These are phyloP conservation scores for Arachnomyces sp. DNA, from an alignment of 2,329 filamentous ascomycete species.

Conservation along the genomic window DNA sequence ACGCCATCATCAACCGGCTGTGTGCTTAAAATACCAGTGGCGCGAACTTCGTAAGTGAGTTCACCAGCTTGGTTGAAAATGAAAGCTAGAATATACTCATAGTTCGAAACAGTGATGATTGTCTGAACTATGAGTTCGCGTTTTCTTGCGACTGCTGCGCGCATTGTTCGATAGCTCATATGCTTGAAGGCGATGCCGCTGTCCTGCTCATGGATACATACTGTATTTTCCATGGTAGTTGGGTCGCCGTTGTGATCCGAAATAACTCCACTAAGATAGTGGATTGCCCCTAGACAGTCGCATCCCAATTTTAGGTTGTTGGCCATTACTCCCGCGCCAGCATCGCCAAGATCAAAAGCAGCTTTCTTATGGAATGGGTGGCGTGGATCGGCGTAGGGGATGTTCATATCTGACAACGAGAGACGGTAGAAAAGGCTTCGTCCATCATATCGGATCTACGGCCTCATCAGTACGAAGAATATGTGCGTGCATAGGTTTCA, in stretches of 20 bases:
- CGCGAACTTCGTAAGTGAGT: constrained; percentile 58
- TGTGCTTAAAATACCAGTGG: constrained; percentile 60
- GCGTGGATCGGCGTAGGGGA: constrained; percentile 50
- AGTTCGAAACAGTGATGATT: constrained; percentile 64
- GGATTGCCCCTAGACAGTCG: constrained; percentile 62
- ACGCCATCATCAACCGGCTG: constrained; percentile 59
- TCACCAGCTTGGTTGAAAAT: constrained; percentile 64
- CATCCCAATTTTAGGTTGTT: constrained; percentile 63
- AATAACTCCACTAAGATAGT: constrained; percentile 55
- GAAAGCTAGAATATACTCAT: constrained; percentile 65
- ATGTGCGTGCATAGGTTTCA: no score
- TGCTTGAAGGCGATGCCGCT: constrained; percentile 63
- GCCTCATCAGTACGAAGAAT: no score
- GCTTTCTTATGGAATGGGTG: constrained; percentile 62
- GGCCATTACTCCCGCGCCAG: constrained; percentile 56
- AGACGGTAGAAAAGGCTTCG: constrained; percentile 61
- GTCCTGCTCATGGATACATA: constrained; percentile 65
- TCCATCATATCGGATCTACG: constrained; percentile 43
- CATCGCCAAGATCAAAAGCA: constrained; percentile 63
- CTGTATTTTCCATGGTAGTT: constrained; percentile 54
- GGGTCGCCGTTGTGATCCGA: constrained; percentile 53
- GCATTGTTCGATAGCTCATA: constrained; percentile 60
- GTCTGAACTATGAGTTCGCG: constrained; percentile 60
- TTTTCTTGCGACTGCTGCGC: constrained; percentile 55
- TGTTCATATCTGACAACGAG: constrained; percentile 59